phyloP scores from a whole-genome alignment of 2,329 filamentous ascomycete species.

The Pseudocercospora cruenta region DNA sequence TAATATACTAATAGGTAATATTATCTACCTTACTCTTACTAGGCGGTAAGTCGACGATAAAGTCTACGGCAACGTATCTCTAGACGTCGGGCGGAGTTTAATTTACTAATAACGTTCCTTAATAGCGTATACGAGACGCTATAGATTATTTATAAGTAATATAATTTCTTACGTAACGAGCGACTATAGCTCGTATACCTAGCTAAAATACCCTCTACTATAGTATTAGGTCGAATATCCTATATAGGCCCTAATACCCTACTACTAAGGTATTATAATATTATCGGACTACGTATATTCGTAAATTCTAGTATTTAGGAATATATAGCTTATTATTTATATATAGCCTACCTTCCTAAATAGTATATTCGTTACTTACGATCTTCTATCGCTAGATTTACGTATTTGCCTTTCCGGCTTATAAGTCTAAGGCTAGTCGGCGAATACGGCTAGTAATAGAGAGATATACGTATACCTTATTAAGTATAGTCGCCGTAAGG shows the following conservation, averaged over 20 bases:
- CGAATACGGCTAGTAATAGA: too few relatives aligned
- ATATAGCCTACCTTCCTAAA: background rate
- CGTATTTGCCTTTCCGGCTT: background rate
- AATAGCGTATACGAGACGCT: background rate
- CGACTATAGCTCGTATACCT: background rate
- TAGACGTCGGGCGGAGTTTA: background rate
- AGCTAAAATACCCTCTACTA: background rate
- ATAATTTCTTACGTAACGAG: background rate
- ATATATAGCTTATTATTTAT: background rate
- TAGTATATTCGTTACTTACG: background rate
- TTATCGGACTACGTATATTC: background rate
- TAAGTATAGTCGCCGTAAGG: too few relatives aligned
- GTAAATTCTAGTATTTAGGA: background rate
- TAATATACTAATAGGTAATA: too few relatives aligned
- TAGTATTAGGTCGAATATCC: background rate
- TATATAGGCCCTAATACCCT: background rate
- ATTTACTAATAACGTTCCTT: background rate
- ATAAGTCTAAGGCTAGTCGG: too few relatives aligned
- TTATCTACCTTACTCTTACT: background rate
- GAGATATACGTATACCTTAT: too few relatives aligned
- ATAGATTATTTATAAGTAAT: too few relatives aligned
- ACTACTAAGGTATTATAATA: background rate
- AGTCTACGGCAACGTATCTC: background rate
- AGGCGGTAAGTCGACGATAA: background rate
- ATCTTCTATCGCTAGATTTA: background rate